Conservation (phyloP, 2,329 filamentous ascomycete species). For the Fusarium globosum region DNA sequence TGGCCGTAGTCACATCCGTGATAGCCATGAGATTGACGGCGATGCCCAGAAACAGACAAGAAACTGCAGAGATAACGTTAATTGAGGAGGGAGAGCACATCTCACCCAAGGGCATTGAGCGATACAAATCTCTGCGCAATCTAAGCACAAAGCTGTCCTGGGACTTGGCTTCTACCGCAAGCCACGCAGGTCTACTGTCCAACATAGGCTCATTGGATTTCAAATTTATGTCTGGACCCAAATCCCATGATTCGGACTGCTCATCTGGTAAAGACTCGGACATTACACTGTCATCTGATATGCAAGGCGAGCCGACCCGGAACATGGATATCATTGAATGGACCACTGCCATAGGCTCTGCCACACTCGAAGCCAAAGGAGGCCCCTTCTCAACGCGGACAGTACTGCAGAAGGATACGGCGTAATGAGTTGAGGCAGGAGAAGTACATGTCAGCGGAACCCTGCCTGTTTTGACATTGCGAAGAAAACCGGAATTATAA, state of each 20-base stretch:
- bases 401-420: background rate
- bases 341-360: background rate
- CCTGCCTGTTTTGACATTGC: background rate
- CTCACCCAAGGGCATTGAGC: background rate
- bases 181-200: constrained; percentile 3
- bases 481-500: background rate
- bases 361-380: constrained; percentile 1
- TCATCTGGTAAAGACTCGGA: constrained; percentile 17
- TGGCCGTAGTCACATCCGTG: constrained; percentile 8
- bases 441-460: background rate
- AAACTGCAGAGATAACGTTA: background rate
- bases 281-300: constrained; percentile 16
- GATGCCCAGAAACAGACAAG: background rate
- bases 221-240: constrained; percentile 25
- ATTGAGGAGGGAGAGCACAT: constrained; percentile 11
- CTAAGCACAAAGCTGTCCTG: constrained; percentile 5
- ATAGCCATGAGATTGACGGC: constrained; percentile 12
- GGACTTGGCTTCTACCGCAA: constrained; percentile 8
- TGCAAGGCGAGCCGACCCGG: constrained; percentile 3
- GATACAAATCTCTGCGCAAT: background rate
- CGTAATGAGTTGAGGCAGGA: constrained; percentile 4
- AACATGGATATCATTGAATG: constrained; percentile 24
- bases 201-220: constrained; percentile 12
- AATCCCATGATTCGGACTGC: constrained; percentile 7
- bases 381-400: background rate